Evolutionary conservation across 2,329 filamentous ascomycete species (phyloP).

Genomic region (Hymenoscyphus fraxineus): DNA sequence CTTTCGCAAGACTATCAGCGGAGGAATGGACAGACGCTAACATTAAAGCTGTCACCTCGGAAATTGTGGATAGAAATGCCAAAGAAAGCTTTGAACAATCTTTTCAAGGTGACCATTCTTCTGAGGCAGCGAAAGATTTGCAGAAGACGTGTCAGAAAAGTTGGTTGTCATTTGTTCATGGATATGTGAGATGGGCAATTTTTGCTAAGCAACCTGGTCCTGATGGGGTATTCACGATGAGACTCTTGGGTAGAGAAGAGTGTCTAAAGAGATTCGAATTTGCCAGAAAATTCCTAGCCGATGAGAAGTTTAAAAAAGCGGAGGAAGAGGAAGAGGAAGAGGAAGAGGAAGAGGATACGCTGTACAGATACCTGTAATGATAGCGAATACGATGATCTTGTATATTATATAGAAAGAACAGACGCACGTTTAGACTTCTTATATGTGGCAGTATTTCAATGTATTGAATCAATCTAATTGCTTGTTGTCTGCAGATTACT

Average conservation of each 20-base stretch:
- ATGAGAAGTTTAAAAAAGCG: background rate
- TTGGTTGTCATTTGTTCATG: conserved; percentile 46
- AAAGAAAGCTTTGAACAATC: background rate
- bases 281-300: conserved; percentile 20
- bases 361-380: background rate
- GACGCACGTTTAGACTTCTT: background rate
- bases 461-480: background rate
- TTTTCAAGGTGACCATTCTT: background rate
- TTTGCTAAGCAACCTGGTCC: conserved; percentile 51
- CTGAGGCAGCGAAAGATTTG: background rate
- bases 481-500: no score
- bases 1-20: background rate
- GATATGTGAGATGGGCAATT: conserved; percentile 55
- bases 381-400: background rate
- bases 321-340: background rate
- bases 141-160: conserved; percentile 20
- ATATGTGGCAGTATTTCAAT: background rate
- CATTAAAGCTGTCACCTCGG: background rate
- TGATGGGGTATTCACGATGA: conserved; percentile 50
- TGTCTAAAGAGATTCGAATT: conserved; percentile 39
- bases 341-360: background rate
- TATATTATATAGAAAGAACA: background rate
- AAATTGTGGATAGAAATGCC: background rate
- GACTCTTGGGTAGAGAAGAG: conserved; percentile 50
- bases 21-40: background rate